Percentiles rank a stretch among this genome's conserved stretches.
Evolutionary conservation across 2,329 filamentous ascomycete genomes (phyloP).

Genomic region (Colletotrichum simmondsii): DNA sequence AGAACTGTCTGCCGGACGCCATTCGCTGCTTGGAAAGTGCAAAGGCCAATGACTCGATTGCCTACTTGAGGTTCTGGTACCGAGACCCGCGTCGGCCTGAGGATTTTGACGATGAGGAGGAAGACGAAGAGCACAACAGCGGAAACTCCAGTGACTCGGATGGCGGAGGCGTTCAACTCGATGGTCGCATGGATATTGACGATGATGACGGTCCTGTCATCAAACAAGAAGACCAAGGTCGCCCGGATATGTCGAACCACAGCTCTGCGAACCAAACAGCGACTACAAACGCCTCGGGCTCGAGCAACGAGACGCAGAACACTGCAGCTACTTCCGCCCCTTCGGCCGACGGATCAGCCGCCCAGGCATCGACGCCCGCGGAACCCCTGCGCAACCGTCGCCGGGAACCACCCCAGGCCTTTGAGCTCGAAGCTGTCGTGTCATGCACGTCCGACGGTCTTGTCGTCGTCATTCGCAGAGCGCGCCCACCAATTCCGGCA

Average conservation of each 20-base stretch:
- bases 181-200: conserved; percentile 54
- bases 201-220: conserved; percentile 44
- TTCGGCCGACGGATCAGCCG: conserved; percentile 8
- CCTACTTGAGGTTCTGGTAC: conserved; percentile 88
- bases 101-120: conserved; percentile 54
- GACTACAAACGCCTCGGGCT: conserved; percentile 16
- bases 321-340: conserved; percentile 22
- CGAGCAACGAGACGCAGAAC: conserved; percentile 17
- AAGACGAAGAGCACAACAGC: conserved; percentile 50
- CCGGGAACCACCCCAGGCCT: conserved; percentile 50
- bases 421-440: conserved; percentile 89
- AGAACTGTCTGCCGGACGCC: conserved; percentile 80
- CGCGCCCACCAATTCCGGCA: conserved; percentile 75
- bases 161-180: conserved; percentile 58
- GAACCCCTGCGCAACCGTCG: conserved; percentile 37
- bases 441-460: conserved; percentile 91
- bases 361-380: conserved; percentile 7
- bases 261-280: conserved; percentile 37
- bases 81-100: conserved; percentile 75
- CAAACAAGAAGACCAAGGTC: conserved; percentile 46
- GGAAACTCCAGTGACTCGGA: conserved; percentile 52
- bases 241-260: conserved; percentile 21
- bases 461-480: conserved; percentile 82
- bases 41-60: conserved; percentile 91
- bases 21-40: conserved; percentile 84